Base-by-base conservation (phyloP, 768 basidiomycete genomes). In the Rubroboletus pulcherrimus region DNA sequence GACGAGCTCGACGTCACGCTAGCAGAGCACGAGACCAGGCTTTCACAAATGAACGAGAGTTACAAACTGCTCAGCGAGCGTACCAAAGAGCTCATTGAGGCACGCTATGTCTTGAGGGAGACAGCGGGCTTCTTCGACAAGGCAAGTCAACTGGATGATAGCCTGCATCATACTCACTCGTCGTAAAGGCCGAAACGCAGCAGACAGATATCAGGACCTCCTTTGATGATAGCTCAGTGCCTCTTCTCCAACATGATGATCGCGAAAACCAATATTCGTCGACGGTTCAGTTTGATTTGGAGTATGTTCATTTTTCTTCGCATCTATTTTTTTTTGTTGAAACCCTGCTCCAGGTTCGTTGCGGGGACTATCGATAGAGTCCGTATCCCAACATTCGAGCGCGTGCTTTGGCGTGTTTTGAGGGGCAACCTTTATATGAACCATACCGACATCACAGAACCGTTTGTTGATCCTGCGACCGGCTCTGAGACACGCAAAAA, bases 371-470 rank as follows among this genome's bases (percentile, higher is more conserved):
- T 98, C 60, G 95, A 98, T 65, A 91, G 97, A 44, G 77, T 87
- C 9, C 87, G 95, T 54, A 80, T 98, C 66, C 83, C 91, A 1
- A 95, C 93, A 6, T 98, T 99, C 51, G 97, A 99, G 74, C 89
- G 97, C 17, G 91, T 99, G 19, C 83, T 98, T 47, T 99, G 97
- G 97, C 91, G 97, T 63, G 92, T 98, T 34, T 81, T 98, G 19
- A 87, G 97, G 56, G 97, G 97, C 48, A 98, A 99, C 70, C 78
- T 99, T 21, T 99, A 96, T 77, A 98, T 99, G 96, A 99, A 98
- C 74, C 89, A 93, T 72, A 91, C 87, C 51, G 95, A 98, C 73
- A 98, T 99, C 63, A 80, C 82, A 38, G 92, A 96, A 62, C 89
- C 93, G 7, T 97, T 98, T 65, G 79, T 93, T 54, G 93, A 98